phyloP scores from a whole-genome alignment of 2,329 filamentous ascomycete species.

The Nothophaeocryptopus gaeumannii region DNA sequence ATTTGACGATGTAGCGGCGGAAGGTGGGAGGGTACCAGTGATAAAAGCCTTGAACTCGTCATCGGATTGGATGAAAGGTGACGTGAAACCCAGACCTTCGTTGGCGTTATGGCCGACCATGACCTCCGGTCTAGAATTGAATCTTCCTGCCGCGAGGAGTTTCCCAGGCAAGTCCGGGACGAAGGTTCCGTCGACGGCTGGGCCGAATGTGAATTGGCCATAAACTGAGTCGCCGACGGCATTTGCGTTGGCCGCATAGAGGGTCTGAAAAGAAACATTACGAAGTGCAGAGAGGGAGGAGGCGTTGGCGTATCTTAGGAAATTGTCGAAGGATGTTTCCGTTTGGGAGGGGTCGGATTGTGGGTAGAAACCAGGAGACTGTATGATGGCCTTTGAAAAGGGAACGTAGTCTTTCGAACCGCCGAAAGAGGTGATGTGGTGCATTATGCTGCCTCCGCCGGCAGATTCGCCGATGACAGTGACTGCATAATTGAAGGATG shows the following conservation, averaged over 20 bases:
- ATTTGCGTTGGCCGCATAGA: constrained; percentile 46
- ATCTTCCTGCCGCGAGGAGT: constrained; percentile 44
- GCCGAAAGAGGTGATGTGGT: constrained; percentile 53
- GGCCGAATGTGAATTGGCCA: constrained; percentile 46
- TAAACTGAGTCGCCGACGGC: constrained; percentile 42
- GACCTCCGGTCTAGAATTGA: constrained; percentile 43
- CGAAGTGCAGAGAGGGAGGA: constrained; percentile 46
- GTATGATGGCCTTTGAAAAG: constrained; percentile 47
- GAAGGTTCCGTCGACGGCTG: constrained; percentile 48
- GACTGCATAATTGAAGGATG: constrained; percentile 1
- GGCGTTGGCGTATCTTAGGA: constrained; percentile 44
- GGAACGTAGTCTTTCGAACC: constrained; percentile 43
- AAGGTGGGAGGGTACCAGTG: constrained; percentile 16
- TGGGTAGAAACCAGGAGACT: constrained; percentile 47
- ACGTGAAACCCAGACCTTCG: constrained; percentile 46
- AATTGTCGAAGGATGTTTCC: constrained; percentile 41
- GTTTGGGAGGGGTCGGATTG: constrained; percentile 35
- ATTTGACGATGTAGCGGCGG: constrained; percentile 27
- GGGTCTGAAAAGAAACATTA: constrained; percentile 37
- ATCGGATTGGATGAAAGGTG: constrained; percentile 37
- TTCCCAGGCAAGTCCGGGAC: constrained; percentile 47
- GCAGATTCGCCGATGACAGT: constrained; percentile 51
- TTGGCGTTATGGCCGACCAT: constrained; percentile 46
- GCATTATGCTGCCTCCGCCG: constrained; percentile 54
- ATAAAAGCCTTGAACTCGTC: no score